These are phyloP conservation scores for carrot (Daucus carota) DNA, from an alignment of 129 eudicot species.

Conservation along the genomic window DH1_v3.0 NC_030389.2:30261001-30261500, in stretches of 20 bases:
- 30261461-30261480: background rate
- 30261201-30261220: conserved; percentile 74
- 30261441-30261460: background rate
- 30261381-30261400: background rate
- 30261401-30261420: background rate
- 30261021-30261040: background rate
- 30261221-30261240: conserved; percentile 94
- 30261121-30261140: conserved; percentile 89
- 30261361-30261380: background rate
- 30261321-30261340: background rate
- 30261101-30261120: conserved; percentile 62
- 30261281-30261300: background rate
- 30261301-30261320: background rate
- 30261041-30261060: conserved; percentile 5
- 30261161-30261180: conserved; percentile 83
- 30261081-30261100: conserved; percentile 12
- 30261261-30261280: conserved; percentile 54
- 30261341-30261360: background rate
- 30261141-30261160: conserved; percentile 93
- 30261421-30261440: background rate
- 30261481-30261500: background rate
- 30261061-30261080: background rate
- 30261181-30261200: conserved; percentile 61
- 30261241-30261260: conserved; percentile 95
- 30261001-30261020: conserved; percentile 96